phyloP scores from a whole-genome alignment of 2,329 filamentous ascomycete species.

The Macroventuria anomochaeta region DNA sequence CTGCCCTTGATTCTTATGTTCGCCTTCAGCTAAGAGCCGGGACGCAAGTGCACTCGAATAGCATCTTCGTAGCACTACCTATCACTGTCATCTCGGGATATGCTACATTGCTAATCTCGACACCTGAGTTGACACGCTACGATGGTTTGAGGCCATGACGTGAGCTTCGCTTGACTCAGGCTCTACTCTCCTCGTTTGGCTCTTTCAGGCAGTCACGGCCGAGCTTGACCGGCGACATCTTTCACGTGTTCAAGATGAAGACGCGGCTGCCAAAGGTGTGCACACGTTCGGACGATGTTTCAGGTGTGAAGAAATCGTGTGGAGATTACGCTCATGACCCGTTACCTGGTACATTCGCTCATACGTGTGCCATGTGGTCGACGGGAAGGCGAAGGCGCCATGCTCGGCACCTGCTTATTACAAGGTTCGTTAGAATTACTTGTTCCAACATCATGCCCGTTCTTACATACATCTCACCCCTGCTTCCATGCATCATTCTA shows the following conservation, averaged over 20 bases:
- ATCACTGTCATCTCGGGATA: background rate
- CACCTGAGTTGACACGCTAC: background rate
- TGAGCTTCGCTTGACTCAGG: background rate
- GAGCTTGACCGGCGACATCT: constrained; percentile 8
- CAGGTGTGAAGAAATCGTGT: background rate
- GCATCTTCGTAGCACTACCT: too few relatives aligned
- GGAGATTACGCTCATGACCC: constrained; percentile 2
- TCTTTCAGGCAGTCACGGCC: background rate
- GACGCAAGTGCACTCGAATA: too few relatives aligned
- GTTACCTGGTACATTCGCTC: background rate
- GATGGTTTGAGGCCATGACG: background rate
- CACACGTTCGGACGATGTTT: background rate
- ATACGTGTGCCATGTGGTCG: constrained; percentile 1
- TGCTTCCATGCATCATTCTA: constrained; percentile 19
- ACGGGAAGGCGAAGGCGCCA: constrained; percentile 1
- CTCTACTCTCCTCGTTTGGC: background rate
- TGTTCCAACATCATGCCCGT: constrained; percentile 11
- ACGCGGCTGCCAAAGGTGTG: constrained; percentile 1
- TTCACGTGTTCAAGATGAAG: background rate
- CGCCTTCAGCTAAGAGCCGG: too few relatives aligned
- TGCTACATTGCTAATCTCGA: background rate
- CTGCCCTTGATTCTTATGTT: background rate
- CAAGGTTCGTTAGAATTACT: constrained; percentile 20
- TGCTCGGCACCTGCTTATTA: constrained; percentile 4
- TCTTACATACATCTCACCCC: constrained; percentile 9